Evolutionary conservation across 1,139 yeast species (phyloP).

Genomic region (Nadsonia commutata): DNA sequence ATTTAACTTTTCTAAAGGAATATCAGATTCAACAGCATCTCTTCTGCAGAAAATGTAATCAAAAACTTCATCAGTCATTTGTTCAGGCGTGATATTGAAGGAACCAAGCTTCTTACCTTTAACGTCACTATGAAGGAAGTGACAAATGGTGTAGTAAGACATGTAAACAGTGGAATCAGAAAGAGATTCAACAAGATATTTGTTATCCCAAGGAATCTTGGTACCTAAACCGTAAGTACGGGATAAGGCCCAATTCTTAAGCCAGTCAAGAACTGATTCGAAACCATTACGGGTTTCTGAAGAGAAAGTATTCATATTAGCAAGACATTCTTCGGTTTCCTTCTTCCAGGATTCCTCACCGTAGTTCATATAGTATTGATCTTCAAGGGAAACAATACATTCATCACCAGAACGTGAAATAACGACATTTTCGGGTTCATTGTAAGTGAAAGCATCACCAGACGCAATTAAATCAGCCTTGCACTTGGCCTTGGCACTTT

Average conservation of each 20-base stretch:
- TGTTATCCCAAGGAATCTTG: constrained; percentile 92
- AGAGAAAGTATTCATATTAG: constrained; percentile 61
- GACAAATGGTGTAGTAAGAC: constrained; percentile 86
- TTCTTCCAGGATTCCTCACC: constrained; percentile 90
- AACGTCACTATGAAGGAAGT: constrained; percentile 73
- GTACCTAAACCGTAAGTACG: constrained; percentile 96
- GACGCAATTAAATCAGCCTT: constrained; percentile 64
- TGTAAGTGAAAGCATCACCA: constrained; percentile 76
- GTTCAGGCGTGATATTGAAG: constrained; percentile 61
- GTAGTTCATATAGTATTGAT: constrained; percentile 96
- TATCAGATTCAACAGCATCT: constrained; percentile 41
- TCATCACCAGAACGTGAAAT: constrained; percentile 94
- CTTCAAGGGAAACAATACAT: constrained; percentile 92
- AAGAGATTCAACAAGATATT: constrained; percentile 83
- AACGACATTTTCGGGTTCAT: constrained; percentile 85
- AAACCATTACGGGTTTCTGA: constrained; percentile 84
- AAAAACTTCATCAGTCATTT: constrained; percentile 87
- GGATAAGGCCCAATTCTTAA: constrained; percentile 96
- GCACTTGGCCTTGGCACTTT: constrained; percentile 77
- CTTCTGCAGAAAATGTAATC: constrained; percentile 76
- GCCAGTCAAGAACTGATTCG: constrained; percentile 92
- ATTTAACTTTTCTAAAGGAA: constrained; percentile 54
- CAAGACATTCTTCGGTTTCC: constrained; percentile 73
- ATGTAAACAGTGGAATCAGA: constrained; percentile 95
- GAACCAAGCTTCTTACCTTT: constrained; percentile 68